Percentiles rank a stretch among this genome's conserved stretches.
Evolutionary conservation across 768 basidiomycete species (phyloP).

Genomic region (Suillus occidentalis): DNA sequence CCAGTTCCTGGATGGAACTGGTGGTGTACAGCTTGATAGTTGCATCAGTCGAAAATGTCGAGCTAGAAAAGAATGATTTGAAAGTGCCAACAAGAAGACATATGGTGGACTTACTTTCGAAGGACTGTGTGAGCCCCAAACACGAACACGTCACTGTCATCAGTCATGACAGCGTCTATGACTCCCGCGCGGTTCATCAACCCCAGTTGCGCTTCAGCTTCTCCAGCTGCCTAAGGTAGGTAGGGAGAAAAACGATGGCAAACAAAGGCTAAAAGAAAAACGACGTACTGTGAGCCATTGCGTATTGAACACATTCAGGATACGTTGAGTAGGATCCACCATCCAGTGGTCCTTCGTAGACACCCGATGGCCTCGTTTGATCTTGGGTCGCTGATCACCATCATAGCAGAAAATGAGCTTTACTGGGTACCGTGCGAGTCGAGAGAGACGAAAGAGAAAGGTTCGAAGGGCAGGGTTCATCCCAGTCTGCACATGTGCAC

Average conservation of each 20-base stretch:
- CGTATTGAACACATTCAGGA: not conserved
- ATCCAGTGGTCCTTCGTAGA: constrained; percentile 8
- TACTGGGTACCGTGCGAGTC: not conserved
- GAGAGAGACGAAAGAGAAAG: not conserved
- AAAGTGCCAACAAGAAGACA: too few species aligned
- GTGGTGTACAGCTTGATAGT: constrained; percentile 6
- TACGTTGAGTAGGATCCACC: not conserved
- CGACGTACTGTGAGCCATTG: not conserved
- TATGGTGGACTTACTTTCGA: not conserved
- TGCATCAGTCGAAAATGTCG: not conserved
- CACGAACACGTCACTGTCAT: not conserved
- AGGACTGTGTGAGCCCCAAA: constrained; percentile 7
- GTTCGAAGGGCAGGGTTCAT: not conserved
- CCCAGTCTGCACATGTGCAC: not conserved
- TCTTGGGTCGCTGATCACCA: not conserved
- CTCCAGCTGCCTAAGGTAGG: not conserved
- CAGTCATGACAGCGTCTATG: constrained; percentile 4
- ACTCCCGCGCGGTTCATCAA: not conserved
- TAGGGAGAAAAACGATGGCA: too few species aligned
- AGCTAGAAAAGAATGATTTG: not conserved
- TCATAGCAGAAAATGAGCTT: not conserved
- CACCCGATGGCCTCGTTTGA: not conserved
- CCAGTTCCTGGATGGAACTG: not conserved
- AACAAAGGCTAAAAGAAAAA: not conserved
- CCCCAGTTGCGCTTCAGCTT: not conserved